phyloP scores from a whole-genome alignment of 306 rosid genomes.

The Lathyrus tuberosus region DNA sequence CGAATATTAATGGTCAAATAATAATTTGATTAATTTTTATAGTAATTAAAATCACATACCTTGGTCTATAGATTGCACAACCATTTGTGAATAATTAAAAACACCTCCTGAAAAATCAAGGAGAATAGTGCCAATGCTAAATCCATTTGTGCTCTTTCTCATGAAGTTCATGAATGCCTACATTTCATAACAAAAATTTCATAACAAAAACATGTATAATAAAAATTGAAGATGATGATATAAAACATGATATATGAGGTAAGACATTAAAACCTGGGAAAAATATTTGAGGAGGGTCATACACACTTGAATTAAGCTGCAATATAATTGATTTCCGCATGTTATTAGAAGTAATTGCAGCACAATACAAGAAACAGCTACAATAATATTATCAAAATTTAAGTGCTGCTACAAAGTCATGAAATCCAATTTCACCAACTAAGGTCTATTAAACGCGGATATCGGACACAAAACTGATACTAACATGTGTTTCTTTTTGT shows the following conservation, averaged over 20 bases:
- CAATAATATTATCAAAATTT: not conserved
- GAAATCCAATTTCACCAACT: not conserved
- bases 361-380: not conserved
- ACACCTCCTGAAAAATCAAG: slow-evolving; percentile 78
- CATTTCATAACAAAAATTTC: slow-evolving; percentile 4
- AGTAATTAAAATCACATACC: slow-evolving; percentile 46
- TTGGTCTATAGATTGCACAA: slow-evolving; percentile 82
- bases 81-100: slow-evolving; percentile 76
- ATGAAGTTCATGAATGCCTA: slow-evolving; percentile 78
- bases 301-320: slow-evolving; percentile 80
- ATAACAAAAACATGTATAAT: not conserved
- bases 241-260: not conserved
- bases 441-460: no score
- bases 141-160: slow-evolving; percentile 81
- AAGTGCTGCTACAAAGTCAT: not conserved
- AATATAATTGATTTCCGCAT: slow-evolving; percentile 16
- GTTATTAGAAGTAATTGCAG: not conserved
- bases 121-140: slow-evolving; percentile 70
- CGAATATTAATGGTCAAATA: slow-evolving; percentile 1
- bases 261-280: slow-evolving; percentile 70
- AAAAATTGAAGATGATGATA: not conserved
- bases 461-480: no score
- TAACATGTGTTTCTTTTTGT: no score
- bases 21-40: not conserved
- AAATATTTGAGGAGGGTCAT: slow-evolving; percentile 77